phyloP scores from a whole-genome alignment of 2,329 filamentous ascomycete species.

The Dactylella cylindrospora region DNA sequence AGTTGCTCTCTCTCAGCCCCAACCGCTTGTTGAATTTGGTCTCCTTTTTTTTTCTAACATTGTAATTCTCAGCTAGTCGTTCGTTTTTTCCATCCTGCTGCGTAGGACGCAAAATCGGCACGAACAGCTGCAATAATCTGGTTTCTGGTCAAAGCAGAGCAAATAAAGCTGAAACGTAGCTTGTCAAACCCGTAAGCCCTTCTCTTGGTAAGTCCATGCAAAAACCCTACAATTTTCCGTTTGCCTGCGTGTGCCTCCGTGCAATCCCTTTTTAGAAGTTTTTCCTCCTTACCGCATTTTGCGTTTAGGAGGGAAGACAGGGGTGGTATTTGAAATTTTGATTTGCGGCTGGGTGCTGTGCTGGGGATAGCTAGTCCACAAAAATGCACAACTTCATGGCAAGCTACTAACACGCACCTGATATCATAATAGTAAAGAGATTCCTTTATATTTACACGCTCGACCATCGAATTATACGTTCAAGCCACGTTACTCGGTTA shows the following conservation, averaged over 20 bases:
- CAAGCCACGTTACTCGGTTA: slow-evolving; percentile 12
- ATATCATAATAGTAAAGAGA: slow-evolving; percentile 14
- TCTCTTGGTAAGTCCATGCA: slow-evolving; percentile 29
- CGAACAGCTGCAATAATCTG: background rate
- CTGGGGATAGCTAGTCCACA: too few species aligned
- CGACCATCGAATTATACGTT: slow-evolving; percentile 1
- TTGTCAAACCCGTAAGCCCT: slow-evolving; percentile 15
- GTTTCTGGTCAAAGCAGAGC: slow-evolving; percentile 10
- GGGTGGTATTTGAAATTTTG: slow-evolving; percentile 35
- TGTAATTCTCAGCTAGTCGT: slow-evolving; percentile 26
- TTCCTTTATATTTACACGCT: background rate
- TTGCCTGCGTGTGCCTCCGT: too few species aligned
- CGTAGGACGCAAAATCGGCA: slow-evolving; percentile 20
- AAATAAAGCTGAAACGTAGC: too few species aligned
- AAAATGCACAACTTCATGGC: too few species aligned
- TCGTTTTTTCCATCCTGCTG: slow-evolving; percentile 31
- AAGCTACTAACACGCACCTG: slow-evolving; percentile 3
- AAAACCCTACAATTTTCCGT: slow-evolving; percentile 17
- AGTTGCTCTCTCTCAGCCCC: too few species aligned
- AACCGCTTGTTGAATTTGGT: too few species aligned
- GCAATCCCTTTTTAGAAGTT: too few species aligned
- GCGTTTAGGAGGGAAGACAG: slow-evolving; percentile 41
- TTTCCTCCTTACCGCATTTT: too few species aligned
- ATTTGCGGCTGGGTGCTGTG: slow-evolving; percentile 37
- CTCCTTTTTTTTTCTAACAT: too few species aligned